Base-by-base conservation (phyloP, 2,329 filamentous ascomycete genomes). In the Pseudogymnoascus destructans region DNA sequence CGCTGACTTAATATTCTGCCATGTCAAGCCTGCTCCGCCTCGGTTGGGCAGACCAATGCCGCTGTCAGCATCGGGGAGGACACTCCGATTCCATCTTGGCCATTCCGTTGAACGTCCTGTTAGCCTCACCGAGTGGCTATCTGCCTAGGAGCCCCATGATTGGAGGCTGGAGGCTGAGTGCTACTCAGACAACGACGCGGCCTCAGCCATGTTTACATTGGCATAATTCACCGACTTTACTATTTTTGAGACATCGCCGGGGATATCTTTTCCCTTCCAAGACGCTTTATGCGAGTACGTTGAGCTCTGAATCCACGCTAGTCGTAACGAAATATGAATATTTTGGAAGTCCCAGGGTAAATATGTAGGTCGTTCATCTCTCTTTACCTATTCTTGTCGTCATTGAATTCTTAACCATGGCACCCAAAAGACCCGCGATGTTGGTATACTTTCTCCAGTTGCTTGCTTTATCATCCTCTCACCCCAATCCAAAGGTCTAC, bases 401-500 rank as follows among this genome's bases (percentile, higher is more conserved):
- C 23, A 17, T 52, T 17, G 3, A n/a, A 11, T n/a, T 15, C 30
- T 11, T 52, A 30, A 27, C 42, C 4, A 52, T 52, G 42, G 21
- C 42, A n/a, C 23, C 42, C 25, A 52, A 17, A 52, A 52, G 9
- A 30, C 23, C 30, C n/a, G 42, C 25, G 42, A 17, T 52, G 23
- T 30, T 52, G 4, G 23, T 23, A 27, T 52, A 17, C 42, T 30
- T 52, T 52, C 42, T 52, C 13, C 42, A 52, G 7, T 27, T 52
- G n/a, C 42, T 52, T 52, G 42, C 42, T 11, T 52, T 52, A 30
- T 52, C 42, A 9, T 27, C 42, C 17, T 30, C 42, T 30, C 42
- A 49, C 11, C 36, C 21, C 23, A 40, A 52, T 21, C 13, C 33
- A n/a, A 23, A 23, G 15, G 17, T n/a, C 61, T 80, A 77, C 68